Conservation (phyloP, 2,329 filamentous ascomycete genomes). For the Paecilomyces dactylethromorphus region DNA sequence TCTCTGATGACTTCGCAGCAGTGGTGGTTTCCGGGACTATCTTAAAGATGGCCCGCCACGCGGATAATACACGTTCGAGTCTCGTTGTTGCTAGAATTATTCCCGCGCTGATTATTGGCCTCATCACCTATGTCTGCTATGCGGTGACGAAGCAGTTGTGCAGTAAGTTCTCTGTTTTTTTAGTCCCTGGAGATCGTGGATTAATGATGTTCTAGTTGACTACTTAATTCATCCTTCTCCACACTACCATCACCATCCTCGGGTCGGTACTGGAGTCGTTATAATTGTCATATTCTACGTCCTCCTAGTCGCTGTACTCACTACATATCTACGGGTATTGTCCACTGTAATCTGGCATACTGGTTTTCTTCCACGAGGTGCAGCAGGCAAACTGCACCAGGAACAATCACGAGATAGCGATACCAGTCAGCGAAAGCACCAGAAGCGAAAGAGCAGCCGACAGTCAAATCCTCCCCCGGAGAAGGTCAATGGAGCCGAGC, state of each 20-base stretch:
- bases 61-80: slow-evolving; percentile 43
- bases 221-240: slow-evolving; percentile 57
- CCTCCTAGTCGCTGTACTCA: slow-evolving; percentile 59
- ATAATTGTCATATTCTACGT: slow-evolving; percentile 69
- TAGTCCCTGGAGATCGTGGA: slow-evolving; percentile 4
- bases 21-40: not conserved
- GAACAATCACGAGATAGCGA: slow-evolving; percentile 12
- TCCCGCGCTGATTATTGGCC: slow-evolving; percentile 60
- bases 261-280: slow-evolving; percentile 56
- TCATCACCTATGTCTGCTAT: slow-evolving; percentile 65
- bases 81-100: slow-evolving; percentile 59
- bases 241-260: slow-evolving; percentile 30
- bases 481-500: slow-evolving; percentile 12
- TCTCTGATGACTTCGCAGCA: not conserved
- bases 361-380: slow-evolving; percentile 64
- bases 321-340: slow-evolving; percentile 66
- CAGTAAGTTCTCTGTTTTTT: slow-evolving; percentile 44
- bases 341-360: slow-evolving; percentile 63
- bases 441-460: slow-evolving; percentile 18
- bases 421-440: slow-evolving; percentile 10
- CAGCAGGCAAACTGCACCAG: slow-evolving; percentile 27
- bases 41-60: slow-evolving; percentile 25
- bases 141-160: slow-evolving; percentile 62
- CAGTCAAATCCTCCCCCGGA: slow-evolving; percentile 18
- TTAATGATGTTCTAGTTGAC: slow-evolving; percentile 47